A percentile compares a stretch with the other conserved stretches of the same genome.
These are phyloP conservation scores for Dimocarpus longan DNA, from an alignment of 345 rosid species.

Conservation along the genomic window DNA sequence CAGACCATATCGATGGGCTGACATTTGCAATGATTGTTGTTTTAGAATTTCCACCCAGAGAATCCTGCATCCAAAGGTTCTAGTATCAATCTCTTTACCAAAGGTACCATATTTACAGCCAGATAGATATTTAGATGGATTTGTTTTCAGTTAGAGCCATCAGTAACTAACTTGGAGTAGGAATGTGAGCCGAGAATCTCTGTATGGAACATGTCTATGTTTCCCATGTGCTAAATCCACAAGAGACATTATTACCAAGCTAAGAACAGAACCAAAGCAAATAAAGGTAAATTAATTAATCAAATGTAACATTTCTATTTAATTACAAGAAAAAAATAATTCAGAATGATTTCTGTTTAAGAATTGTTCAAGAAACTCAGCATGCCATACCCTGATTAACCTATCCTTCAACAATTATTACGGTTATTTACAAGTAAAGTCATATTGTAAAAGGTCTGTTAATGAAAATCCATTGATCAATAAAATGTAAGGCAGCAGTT, in stretches of 20 bases:
- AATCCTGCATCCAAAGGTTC: slow-evolving; percentile 65
- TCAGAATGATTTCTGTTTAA: not conserved
- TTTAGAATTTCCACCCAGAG: slow-evolving; percentile 94
- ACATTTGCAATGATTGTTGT: slow-evolving; percentile 92
- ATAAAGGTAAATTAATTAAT: slow-evolving; percentile 3
- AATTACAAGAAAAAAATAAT: not conserved
- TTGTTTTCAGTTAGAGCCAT: slow-evolving; percentile 21
- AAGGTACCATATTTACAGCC: slow-evolving; percentile 12
- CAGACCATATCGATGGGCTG: slow-evolving; percentile 90
- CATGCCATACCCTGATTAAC: slow-evolving; percentile 5
- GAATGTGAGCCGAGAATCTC: slow-evolving; percentile 98
- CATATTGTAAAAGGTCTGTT: not conserved
- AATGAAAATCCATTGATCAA: not conserved
- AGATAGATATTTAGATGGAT: slow-evolving; percentile 6
- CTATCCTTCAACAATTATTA: not conserved
- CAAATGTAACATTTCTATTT: not conserved
- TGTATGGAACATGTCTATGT: slow-evolving; percentile 90
- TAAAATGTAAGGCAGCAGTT: not conserved
- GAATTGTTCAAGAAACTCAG: not conserved
- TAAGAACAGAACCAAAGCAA: slow-evolving; percentile 32
- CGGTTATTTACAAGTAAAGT: not conserved
- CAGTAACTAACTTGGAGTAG: slow-evolving; percentile 74
- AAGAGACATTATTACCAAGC: slow-evolving; percentile 94
- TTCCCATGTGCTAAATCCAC: slow-evolving; percentile 97
- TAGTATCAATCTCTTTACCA: not conserved